These are phyloP conservation scores for Hymenoscyphus occultus DNA, from an alignment of 2,329 filamentous ascomycete species.

Conservation along the genomic window DNA sequence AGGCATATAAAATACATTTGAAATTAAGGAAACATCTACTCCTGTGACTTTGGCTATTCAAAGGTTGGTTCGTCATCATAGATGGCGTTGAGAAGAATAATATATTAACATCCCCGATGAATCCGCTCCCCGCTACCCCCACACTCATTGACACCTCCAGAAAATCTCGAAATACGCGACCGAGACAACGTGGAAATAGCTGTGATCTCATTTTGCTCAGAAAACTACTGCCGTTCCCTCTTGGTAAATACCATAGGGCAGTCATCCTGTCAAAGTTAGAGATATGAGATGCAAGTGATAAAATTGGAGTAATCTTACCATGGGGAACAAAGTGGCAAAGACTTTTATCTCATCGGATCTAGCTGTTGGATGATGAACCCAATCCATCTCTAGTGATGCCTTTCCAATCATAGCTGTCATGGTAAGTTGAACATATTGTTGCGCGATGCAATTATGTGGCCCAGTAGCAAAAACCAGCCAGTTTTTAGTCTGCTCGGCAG, in stretches of 20 bases:
- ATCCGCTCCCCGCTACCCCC: no score
- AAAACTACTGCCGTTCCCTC: not conserved
- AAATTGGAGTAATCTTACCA: slow-evolving; percentile 51
- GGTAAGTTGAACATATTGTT: slow-evolving; percentile 48
- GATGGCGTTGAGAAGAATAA: not conserved
- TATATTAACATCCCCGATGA: no score
- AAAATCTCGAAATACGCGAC: not conserved
- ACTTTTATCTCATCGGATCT: slow-evolving; percentile 62
- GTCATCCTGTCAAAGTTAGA: not conserved
- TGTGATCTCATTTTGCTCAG: not conserved
- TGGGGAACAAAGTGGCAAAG: slow-evolving; percentile 95
- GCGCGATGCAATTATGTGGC: slow-evolving; percentile 49
- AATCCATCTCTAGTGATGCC: slow-evolving; percentile 48
- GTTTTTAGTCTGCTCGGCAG: slow-evolving; percentile 49
- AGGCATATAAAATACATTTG: not conserved
- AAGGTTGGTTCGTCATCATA: not conserved
- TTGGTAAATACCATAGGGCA: not conserved
- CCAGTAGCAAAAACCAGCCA: slow-evolving; percentile 54
- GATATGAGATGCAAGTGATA: not conserved
- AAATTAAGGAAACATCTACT: not conserved
- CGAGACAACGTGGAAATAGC: not conserved
- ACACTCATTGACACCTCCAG: not conserved
- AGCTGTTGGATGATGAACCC: slow-evolving; percentile 48
- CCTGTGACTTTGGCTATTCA: not conserved
- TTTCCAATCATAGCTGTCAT: slow-evolving; percentile 54